Evolutionary conservation across 2,329 filamentous ascomycete species (phyloP).

Genomic region (Fusarium zealandicum): DNA sequence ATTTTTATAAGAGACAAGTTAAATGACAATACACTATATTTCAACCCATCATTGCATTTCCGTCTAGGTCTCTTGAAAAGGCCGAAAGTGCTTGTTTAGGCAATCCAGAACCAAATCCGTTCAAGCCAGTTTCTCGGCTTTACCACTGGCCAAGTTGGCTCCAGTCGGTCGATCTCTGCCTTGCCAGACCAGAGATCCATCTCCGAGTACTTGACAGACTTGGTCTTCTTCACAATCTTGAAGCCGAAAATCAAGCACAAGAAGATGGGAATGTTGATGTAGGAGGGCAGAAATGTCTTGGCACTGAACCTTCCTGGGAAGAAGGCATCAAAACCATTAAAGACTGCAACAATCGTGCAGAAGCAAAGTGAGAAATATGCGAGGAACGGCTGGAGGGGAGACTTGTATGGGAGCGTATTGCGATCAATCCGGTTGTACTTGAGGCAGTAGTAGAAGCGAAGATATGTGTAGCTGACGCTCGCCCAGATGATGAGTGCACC

Average conservation of each 20-base stretch:
- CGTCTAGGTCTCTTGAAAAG: too few species aligned
- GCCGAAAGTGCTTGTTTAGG: constrained; percentile 40
- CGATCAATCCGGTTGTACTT: constrained; percentile 3
- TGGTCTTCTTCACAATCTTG: constrained; percentile 48
- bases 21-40: too few species aligned
- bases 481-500: constrained; percentile 4
- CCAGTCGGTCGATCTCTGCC: constrained; percentile 55
- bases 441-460: constrained; percentile 8
- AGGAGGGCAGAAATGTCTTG: constrained; percentile 4
- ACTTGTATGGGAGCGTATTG: constrained; percentile 1
- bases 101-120: constrained; percentile 64
- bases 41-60: too few species aligned
- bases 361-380: neutral
- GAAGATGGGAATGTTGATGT: constrained; percentile 69
- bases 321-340: constrained; percentile 5
- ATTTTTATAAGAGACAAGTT: too few species aligned
- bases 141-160: constrained; percentile 54
- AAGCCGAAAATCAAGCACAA: constrained; percentile 58
- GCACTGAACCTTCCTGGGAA: constrained; percentile 3
- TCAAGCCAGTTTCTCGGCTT: constrained; percentile 60
- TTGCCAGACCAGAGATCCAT: constrained; percentile 29
- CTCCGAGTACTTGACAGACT: constrained; percentile 23
- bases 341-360: neutral
- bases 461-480: neutral
- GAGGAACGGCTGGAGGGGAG: neutral